Percentiles rank a stretch among this genome's conserved stretches.
phyloP scores from a whole-genome alignment of 805 yeast species.

The Suhomyces pyralidae region DNA sequence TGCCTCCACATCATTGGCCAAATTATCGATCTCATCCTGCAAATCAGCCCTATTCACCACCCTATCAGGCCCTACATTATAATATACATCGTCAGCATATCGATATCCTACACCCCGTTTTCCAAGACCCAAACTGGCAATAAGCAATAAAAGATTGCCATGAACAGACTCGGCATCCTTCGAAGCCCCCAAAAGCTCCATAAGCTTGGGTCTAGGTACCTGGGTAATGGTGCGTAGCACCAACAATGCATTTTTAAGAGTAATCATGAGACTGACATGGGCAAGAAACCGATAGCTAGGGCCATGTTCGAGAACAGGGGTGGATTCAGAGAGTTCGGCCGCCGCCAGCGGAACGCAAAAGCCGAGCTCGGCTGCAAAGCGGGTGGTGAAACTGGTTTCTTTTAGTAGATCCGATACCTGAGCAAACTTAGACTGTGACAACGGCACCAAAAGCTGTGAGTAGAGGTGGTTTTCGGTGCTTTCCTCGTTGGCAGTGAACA shows the following conservation, averaged over 20 bases:
- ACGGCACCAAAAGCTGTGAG: slow-evolving; percentile 16
- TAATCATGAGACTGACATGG: slow-evolving; percentile 24
- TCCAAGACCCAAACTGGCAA: slow-evolving; percentile 26
- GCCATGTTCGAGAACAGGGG: neutral
- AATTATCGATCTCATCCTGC: slow-evolving; percentile 11
- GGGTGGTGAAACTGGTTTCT: slow-evolving; percentile 4
- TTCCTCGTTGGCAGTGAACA: slow-evolving; percentile 13
- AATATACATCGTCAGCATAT: slow-evolving; percentile 22
- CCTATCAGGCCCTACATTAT: slow-evolving; percentile 14
- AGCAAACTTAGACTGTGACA: slow-evolving; percentile 20
- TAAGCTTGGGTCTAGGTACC: slow-evolving; percentile 21
- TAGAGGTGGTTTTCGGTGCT: slow-evolving; percentile 16
- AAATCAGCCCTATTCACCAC: neutral
- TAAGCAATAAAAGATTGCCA: slow-evolving; percentile 20
- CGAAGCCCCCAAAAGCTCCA: slow-evolving; percentile 23
- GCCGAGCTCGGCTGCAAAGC: slow-evolving; percentile 13
- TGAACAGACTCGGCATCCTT: slow-evolving; percentile 10
- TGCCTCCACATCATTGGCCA: slow-evolving; percentile 16
- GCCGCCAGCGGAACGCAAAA: slow-evolving; percentile 15
- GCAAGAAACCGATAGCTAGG: slow-evolving; percentile 14
- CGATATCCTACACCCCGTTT: slow-evolving; percentile 26
- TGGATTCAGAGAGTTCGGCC: neutral
- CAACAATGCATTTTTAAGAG: slow-evolving; percentile 29
- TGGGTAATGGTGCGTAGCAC: slow-evolving; percentile 24
- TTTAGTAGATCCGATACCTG: slow-evolving; percentile 8